Evolutionary conservation across 441 rosid species (phyloP).

Genomic region (Syzygium malaccense): DNA sequence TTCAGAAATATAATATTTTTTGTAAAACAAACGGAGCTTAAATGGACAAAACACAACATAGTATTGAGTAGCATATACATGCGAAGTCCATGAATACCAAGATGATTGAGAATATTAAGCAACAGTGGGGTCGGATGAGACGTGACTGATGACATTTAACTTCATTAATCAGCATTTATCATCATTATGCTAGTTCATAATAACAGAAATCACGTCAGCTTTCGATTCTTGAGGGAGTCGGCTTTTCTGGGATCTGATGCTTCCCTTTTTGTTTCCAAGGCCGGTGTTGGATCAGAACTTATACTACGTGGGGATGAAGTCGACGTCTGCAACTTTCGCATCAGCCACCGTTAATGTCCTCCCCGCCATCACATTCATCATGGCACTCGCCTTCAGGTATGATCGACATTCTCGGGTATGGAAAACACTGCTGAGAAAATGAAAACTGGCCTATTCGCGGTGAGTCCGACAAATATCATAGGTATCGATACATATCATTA

Average conservation of each 20-base stretch:
- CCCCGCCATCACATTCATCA: constrained; percentile 76
- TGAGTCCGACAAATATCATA: background rate
- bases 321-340: constrained; percentile 81
- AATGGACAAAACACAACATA: background rate
- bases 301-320: constrained; percentile 72
- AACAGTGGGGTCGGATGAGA: background rate
- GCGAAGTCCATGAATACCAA: background rate
- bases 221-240: background rate
- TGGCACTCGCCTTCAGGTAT: constrained; percentile 83
- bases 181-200: background rate
- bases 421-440: background rate
- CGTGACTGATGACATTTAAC: background rate
- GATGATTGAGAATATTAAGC: background rate
- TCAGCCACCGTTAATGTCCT: constrained; percentile 68
- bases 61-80: background rate
- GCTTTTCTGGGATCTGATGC: background rate
- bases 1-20: fast-evolving
- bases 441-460: background rate
- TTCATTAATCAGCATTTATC: background rate
- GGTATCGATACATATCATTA: background rate
- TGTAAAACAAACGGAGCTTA: too few species aligned
- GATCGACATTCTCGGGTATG: background rate
- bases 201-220: background rate
- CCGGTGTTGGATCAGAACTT: constrained; percentile 92
- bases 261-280: constrained; percentile 25